phyloP scores from a whole-genome alignment of 2,329 filamentous ascomycete species.

The Ciborinia camelliae region DNA sequence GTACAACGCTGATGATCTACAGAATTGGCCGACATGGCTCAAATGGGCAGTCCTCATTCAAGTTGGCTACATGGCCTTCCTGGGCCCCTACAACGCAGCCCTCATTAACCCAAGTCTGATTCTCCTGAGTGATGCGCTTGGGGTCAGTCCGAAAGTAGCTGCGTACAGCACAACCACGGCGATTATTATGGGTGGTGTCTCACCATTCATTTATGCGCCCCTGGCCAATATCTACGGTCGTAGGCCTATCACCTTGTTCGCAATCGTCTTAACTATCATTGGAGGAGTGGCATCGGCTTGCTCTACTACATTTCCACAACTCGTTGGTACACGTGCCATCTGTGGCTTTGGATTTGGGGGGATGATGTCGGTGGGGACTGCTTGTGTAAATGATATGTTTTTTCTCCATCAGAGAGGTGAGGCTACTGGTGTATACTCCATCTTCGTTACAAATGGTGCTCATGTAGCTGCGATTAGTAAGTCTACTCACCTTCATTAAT shows the following conservation, averaged over 20 bases:
- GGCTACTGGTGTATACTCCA: slow-evolving; percentile 34
- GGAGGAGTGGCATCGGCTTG: slow-evolving; percentile 31
- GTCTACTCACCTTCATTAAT: slow-evolving; percentile 9
- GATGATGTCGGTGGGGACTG: slow-evolving; percentile 36
- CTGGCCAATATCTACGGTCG: slow-evolving; percentile 34
- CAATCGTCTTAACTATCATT: slow-evolving; percentile 33
- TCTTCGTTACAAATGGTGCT: slow-evolving; percentile 36
- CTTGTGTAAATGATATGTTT: slow-evolving; percentile 36
- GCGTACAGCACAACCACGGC: slow-evolving; percentile 35
- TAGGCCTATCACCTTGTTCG: slow-evolving; percentile 34
- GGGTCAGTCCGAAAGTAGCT: slow-evolving; percentile 28
- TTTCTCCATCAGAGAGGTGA: slow-evolving; percentile 35
- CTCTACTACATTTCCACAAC: slow-evolving; percentile 26
- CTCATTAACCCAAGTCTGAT: slow-evolving; percentile 35
- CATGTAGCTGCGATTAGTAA: slow-evolving; percentile 34
- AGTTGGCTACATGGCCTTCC: slow-evolving; percentile 36
- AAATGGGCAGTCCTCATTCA: slow-evolving; percentile 37
- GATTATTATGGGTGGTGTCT: slow-evolving; percentile 34
- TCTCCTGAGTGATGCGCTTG: slow-evolving; percentile 29
- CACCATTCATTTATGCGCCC: slow-evolving; percentile 35
- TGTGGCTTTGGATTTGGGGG: slow-evolving; percentile 35
- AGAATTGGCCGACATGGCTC: slow-evolving; percentile 37
- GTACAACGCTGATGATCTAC: slow-evolving; percentile 1
- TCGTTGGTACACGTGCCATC: slow-evolving; percentile 33
- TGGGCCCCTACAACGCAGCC: slow-evolving; percentile 35